Percentiles rank a stretch among this genome's conserved stretches.
These are phyloP conservation scores for Aquilaria sinensis DNA, from an alignment of 345 rosid species.

Conservation along the genomic window DNA sequence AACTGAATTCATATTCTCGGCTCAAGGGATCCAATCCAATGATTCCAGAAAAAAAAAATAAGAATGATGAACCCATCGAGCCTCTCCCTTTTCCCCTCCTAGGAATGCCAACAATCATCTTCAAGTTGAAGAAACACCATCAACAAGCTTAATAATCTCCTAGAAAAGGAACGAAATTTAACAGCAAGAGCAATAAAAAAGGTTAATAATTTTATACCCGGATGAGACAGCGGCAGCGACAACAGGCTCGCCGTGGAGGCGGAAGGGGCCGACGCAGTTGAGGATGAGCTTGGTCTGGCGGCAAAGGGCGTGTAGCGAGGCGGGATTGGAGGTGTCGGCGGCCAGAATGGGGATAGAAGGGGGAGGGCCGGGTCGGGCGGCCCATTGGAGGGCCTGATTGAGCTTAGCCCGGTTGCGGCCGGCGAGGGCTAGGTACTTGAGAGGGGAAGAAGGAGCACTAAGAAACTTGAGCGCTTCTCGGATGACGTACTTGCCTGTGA, in stretches of 20 bases:
- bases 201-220: constrained; percentile 34
- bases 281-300: not conserved
- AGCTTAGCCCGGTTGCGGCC: constrained; percentile 67
- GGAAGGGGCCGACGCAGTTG: constrained; percentile 85
- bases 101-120: too few relatives aligned
- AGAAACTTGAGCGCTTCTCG: constrained; percentile 71
- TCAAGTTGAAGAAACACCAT: too few relatives aligned
- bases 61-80: too few relatives aligned
- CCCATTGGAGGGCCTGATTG: constrained; percentile 26
- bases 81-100: too few relatives aligned
- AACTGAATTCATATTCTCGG: too few relatives aligned
- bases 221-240: constrained; percentile 75
- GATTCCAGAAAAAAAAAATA: too few relatives aligned
- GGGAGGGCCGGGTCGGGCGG: not conserved
- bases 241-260: constrained; percentile 68
- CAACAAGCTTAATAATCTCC: too few relatives aligned
- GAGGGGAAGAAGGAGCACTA: constrained; percentile 49
- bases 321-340: constrained; percentile 3
- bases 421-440: constrained; percentile 67
- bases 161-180: too few relatives aligned
- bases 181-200: too few relatives aligned
- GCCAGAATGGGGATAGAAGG: not conserved
- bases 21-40: too few relatives aligned
- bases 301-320: constrained; percentile 3
- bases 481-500: constrained; percentile 68